Base-by-base conservation (phyloP, 108 stramenopile genomes). In the Chaetoceros muelleri region DNA sequence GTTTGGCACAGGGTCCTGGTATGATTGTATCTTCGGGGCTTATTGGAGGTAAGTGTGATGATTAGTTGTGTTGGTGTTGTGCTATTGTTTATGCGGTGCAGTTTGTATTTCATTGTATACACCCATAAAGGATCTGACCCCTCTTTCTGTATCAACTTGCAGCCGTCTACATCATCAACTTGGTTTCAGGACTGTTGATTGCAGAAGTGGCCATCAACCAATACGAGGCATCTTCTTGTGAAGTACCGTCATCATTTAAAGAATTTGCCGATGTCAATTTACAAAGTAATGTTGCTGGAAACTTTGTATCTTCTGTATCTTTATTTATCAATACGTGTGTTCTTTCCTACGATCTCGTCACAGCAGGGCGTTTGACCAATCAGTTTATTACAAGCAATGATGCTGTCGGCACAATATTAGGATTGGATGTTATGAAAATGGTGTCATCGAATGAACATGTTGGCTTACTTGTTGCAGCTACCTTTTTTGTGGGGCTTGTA, bases 161-260 rank as follows among this genome's bases (percentile, higher is more conserved):
- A 69, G 72, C 55, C 2, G 55, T 80, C 1, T 89, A 75, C 55
- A 17, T 73, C 2, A 65, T 82, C 48, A 82, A 84, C 55, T 65
- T 82, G n/a, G 53, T 85, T 3, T 81, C 79, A 23, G 87, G 87
- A 1, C 45, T 89, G 28, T 44, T 70, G n/a, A 62, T 89, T 55
- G 82, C 81, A 13, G 61, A 85, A 56, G 83, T 89, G 30, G 81
- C 83, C 18, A 89, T 89, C 57, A 71, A 70, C 24, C 72, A 82
- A 46, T 64, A 81, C 45, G 82, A 84, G 62, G 48, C 65, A 10
- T 65, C 56, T 5, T 10, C 18, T 2, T 65, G 61, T 28, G 72
- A 66, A 3, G 72, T 77, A 7, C 79, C 81, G 0, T 53, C 69
- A 8, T 76, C 74, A 8, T 84, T 88, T 65, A 80, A 84, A 56